These are phyloP conservation scores for Lepidium aucheri DNA, from an alignment of 345 rosid species.

Conservation along the genomic window DNA sequence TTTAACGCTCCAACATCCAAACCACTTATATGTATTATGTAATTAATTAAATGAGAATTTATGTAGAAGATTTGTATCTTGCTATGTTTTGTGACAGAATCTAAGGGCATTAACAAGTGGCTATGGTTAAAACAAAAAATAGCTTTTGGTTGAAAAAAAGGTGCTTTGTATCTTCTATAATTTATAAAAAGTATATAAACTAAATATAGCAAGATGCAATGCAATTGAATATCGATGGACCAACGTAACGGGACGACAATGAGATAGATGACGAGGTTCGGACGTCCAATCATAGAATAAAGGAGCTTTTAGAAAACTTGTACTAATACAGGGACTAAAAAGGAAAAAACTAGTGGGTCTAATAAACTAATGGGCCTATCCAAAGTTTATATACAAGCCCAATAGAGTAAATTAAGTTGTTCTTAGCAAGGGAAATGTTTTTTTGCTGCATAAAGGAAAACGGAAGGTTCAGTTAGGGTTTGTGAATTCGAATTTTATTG, in stretches of 20 bases:
- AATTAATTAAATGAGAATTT: too few relatives aligned
- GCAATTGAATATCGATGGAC: too few relatives aligned
- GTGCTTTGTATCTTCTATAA: too few relatives aligned
- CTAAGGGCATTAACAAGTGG: not conserved
- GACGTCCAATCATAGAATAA: too few relatives aligned
- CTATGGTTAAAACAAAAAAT: not conserved
- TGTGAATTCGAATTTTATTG: not conserved
- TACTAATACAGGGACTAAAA: not conserved
- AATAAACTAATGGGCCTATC: not conserved
- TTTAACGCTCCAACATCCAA: too few relatives aligned
- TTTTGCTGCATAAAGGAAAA: not conserved
- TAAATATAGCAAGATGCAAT: too few relatives aligned
- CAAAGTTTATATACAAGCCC: not conserved
- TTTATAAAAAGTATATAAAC: too few relatives aligned
- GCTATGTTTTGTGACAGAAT: not conserved
- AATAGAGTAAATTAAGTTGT: not conserved
- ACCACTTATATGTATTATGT: too few relatives aligned
- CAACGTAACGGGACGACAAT: too few relatives aligned
- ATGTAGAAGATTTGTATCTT: too few relatives aligned
- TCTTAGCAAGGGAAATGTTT: not conserved
- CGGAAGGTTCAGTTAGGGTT: constrained; percentile 31
- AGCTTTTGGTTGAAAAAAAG: too few relatives aligned
- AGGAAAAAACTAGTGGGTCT: not conserved
- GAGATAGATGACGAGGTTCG: too few relatives aligned
- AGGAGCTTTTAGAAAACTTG: not conserved